Conservation (phyloP, 2,329 filamentous ascomycete genomes). For the Aureobasidium sp. region DNA sequence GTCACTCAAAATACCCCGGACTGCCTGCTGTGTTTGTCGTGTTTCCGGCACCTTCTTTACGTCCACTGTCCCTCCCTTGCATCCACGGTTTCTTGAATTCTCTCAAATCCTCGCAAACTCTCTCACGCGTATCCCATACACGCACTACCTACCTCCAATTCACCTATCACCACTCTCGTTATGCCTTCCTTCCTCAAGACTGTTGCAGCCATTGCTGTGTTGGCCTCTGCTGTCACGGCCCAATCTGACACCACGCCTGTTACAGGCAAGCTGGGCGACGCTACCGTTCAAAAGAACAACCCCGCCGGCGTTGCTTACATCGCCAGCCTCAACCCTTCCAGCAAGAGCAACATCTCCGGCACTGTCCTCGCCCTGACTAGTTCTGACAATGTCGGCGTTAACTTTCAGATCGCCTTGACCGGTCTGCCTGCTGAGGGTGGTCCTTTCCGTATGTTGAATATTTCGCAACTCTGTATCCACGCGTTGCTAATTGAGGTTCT, state of each 20-base stretch:
- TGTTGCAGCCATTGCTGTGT: background rate
- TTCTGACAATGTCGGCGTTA: conserved; percentile 30
- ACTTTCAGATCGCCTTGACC: conserved; percentile 31
- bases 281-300: conserved; percentile 29
- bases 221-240: conserved; percentile 10
- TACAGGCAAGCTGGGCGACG: conserved; percentile 16
- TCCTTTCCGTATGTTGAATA: conserved; percentile 30
- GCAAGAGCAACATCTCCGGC: conserved; percentile 23
- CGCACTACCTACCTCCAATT: background rate
- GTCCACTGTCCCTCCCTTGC: background rate
- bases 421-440: conserved; percentile 34
- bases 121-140: background rate
- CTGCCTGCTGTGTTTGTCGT: background rate
- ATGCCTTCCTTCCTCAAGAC: conserved; percentile 3
- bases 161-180: background rate
- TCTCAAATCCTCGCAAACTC: conserved; percentile 1
- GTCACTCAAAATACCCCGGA: conserved; percentile 3
- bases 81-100: background rate
- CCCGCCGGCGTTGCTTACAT: conserved; percentile 31
- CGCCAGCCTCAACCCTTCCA: conserved; percentile 28
- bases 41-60: conserved; percentile 1
- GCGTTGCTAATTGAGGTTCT: background rate
- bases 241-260: conserved; percentile 12
- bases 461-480: background rate
- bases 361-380: conserved; percentile 26